Evolutionary conservation across 139 green algal genomes (phyloP).

Genomic region (Tetraselmis chui): DNA sequence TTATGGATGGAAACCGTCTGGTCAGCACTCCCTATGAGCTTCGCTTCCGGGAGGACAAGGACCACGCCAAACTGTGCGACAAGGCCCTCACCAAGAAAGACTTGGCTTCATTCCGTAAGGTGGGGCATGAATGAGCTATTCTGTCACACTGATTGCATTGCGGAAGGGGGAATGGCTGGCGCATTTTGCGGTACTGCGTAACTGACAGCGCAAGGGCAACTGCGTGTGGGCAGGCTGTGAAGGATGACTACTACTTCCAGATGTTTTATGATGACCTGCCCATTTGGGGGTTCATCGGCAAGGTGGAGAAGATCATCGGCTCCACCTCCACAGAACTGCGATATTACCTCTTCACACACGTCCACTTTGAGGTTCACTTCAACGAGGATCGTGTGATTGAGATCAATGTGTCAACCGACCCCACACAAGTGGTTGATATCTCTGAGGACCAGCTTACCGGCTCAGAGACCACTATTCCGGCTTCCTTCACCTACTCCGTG

Average conservation of each 20-base stretch:
- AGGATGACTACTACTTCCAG: constrained; percentile 97
- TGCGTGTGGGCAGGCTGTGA: constrained; percentile 61
- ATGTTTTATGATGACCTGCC: constrained; percentile 72
- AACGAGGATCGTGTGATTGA: constrained; percentile 28
- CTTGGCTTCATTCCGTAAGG: constrained; percentile 66
- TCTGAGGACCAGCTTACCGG: constrained; percentile 21
- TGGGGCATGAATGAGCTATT: too few relatives aligned
- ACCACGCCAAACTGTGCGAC: constrained; percentile 75
- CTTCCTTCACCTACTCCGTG: constrained; percentile 77
- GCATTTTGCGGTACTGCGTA: too few relatives aligned
- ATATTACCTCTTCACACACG: constrained; percentile 8
- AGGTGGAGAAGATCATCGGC: constrained; percentile 33
- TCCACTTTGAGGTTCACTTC: constrained; percentile 12
- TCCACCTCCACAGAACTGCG: background rate
- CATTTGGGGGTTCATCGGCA: constrained; percentile 57
- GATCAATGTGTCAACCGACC: constrained; percentile 50
- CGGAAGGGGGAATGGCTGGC: too few relatives aligned
- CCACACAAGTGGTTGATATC: constrained; percentile 71
- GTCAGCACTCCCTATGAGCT: constrained; percentile 83
- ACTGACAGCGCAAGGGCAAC: too few relatives aligned
- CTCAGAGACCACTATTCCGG: background rate
- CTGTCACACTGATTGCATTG: too few relatives aligned
- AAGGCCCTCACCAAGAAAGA: constrained; percentile 66
- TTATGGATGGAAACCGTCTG: constrained; percentile 59
- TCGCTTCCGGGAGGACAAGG: constrained; percentile 72